Evolutionary conservation across 345 rosid genomes (phyloP).

Genomic region (Cardiospermum halicacabum): DNA sequence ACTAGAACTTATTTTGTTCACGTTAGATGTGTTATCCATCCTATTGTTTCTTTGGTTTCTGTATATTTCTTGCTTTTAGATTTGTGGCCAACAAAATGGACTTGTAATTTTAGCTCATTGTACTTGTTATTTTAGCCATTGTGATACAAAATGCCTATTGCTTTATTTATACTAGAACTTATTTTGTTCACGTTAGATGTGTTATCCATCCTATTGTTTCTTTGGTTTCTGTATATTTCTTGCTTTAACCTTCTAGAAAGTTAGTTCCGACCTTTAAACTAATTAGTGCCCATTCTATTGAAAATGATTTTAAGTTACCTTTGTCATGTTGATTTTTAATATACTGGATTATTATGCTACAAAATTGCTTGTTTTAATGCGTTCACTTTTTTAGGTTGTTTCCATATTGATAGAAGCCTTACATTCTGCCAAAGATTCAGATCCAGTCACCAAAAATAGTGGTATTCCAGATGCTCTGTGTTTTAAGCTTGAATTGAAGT

Average conservation of each 20-base stretch:
- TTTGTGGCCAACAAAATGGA: conserved; percentile 11
- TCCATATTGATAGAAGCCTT: conserved; percentile 80
- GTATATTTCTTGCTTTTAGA: background rate
- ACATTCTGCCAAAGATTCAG: conserved; percentile 73
- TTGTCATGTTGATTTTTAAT: conserved; percentile 1
- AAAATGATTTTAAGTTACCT: background rate
- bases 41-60: background rate
- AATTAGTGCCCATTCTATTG: background rate
- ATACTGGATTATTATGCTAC: background rate
- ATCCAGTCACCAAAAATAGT: conserved; percentile 52
- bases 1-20: background rate
- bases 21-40: background rate
- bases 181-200: background rate
- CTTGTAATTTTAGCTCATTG: too few species aligned
- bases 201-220: background rate
- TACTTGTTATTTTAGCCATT: too few species aligned
- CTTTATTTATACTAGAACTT: background rate
- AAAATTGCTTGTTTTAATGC: background rate
- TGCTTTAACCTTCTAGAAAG: background rate
- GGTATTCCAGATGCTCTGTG: conserved; percentile 35
- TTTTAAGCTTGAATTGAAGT: conserved; percentile 18
- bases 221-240: background rate
- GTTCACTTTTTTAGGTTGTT: conserved; percentile 43
- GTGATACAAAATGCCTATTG: background rate
- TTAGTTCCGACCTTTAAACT: background rate